phyloP scores from a whole-genome alignment of 73 alveolate genomes.

The Diophrys appendiculata region DNA sequence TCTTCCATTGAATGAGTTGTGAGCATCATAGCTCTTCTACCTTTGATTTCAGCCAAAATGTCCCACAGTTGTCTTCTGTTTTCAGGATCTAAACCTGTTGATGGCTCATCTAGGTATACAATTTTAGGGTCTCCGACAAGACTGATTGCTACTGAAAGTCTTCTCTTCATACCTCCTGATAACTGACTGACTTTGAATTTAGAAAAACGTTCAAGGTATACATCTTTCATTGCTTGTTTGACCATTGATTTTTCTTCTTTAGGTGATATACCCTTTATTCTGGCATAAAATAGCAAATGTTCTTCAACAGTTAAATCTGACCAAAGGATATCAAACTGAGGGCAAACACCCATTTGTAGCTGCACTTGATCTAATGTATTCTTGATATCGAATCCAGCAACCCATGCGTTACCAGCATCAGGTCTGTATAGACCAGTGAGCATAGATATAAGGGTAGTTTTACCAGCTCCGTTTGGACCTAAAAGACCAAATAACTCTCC shows the following conservation, averaged over 20 bases:
- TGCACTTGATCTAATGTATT: constrained; percentile 80
- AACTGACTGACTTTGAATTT: constrained; percentile 80
- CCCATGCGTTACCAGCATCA: constrained; percentile 94
- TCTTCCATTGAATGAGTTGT: constrained; percentile 99
- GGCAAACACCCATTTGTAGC: constrained; percentile 96
- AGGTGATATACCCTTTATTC: constrained; percentile 88
- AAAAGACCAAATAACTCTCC: constrained; percentile 96
- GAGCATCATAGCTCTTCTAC: constrained; percentile 88
- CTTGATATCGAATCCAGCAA: constrained; percentile 90
- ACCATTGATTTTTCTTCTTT: constrained; percentile 70
- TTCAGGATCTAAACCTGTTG: constrained; percentile 98
- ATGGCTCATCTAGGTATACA: constrained; percentile 97
- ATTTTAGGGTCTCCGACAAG: constrained; percentile 92
- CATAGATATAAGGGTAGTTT: constrained; percentile 94
- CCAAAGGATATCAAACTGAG: constrained; percentile 96
- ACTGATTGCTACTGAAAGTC: constrained; percentile 92
- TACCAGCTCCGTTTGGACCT: constrained; percentile 99
- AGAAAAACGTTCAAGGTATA: constrained; percentile 77
- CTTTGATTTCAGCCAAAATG: constrained; percentile 82
- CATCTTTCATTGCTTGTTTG: constrained; percentile 89
- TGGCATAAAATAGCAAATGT: constrained; percentile 92
- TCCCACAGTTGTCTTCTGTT: constrained; percentile 96
- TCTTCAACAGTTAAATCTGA: constrained; percentile 91
- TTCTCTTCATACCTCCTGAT: constrained; percentile 98
- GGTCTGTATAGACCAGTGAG: constrained; percentile 95